These are phyloP conservation scores for Populus euphratica DNA, from an alignment of 345 rosid genomes.

Conservation along the genomic window DNA sequence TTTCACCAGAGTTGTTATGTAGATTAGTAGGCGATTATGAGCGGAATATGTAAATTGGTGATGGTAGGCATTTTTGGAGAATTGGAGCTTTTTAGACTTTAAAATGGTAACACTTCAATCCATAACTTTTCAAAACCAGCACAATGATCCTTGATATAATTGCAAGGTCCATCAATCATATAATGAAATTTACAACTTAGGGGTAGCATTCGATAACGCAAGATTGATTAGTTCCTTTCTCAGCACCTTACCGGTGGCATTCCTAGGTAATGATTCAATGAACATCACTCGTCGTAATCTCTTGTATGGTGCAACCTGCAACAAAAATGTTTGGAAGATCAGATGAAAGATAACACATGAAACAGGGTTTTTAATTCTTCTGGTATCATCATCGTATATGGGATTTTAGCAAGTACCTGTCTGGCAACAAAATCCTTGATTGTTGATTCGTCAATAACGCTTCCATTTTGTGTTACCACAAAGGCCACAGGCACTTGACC, in stretches of 20 bases:
- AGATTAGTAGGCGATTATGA: not conserved
- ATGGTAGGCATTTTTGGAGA: too few relatives aligned
- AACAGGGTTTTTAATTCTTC: not conserved
- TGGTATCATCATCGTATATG: too few relatives aligned
- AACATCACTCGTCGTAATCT: constrained; percentile 37
- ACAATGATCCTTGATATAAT: not conserved
- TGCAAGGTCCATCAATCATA: too few relatives aligned
- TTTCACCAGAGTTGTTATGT: not conserved
- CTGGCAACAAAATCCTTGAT: constrained; percentile 38
- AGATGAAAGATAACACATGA: not conserved
- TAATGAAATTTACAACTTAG: constrained; percentile 32
- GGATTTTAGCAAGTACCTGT: constrained; percentile 21
- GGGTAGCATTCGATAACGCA: constrained; percentile 17
- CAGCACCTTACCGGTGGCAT: constrained; percentile 47
- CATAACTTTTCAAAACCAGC: not conserved
- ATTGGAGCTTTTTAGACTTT: not conserved
- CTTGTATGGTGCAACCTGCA: constrained; percentile 57
- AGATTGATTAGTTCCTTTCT: constrained; percentile 42
- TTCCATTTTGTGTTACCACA: constrained; percentile 38
- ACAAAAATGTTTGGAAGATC: not conserved
- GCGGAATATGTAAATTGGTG: too few relatives aligned
- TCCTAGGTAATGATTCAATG: constrained; percentile 45
- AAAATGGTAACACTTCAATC: too few relatives aligned
- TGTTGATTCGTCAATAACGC: constrained; percentile 31
- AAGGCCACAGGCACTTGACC: constrained; percentile 58